Base-by-base conservation (phyloP, 2,329 filamentous ascomycete genomes). In the Calonectria hongkongensis region DNA sequence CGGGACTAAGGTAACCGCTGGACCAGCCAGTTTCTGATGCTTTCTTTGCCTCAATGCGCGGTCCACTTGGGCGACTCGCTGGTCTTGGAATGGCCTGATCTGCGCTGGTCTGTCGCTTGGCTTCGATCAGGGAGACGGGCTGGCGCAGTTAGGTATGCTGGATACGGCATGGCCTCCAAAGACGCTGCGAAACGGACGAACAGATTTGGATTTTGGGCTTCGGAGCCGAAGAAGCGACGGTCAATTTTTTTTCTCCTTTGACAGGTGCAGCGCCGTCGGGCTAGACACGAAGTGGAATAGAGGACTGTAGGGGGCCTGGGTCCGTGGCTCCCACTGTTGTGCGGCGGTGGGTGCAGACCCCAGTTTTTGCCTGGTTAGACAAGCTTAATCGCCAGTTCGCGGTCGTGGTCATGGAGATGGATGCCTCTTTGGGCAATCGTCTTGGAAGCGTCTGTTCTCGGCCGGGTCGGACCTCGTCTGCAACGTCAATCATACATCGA, bases 201-300 rank as follows among this genome's bases (percentile, higher is more conserved):
- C 45, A 47, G 25, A 43, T 15, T 25, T 54, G 13, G 16, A 15
- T 13, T 67, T 27, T 64, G 21, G 28, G 56, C 50, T 43, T 68
- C 70, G 70, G 70, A 72, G 65, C 70, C 70, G 70, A 72, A 36
- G 25, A 39, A 47, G 43, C 33, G n/a, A 67, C 28, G 33, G 63
- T 7, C 15, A 30, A 64, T 12, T 41, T 51, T 71, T 36, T 9
- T 36, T 36, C 33, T 36, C 33, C 33, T 36, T 71, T 74, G 65
- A 76, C 72, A 78, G 70, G 70, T 71, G 66, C 66, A 64, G 75
- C 68, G 66, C 64, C 50, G 70, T 69, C 27, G 64, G 68, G 73
- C 78, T 79, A 79, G 78, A 72, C 54, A 67, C 76, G 75, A 78
- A 77, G 63, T 43, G 78, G 78, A 73, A 79, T 76, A 79, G 78